Evolutionary conservation across 1,139 yeast genomes (phyloP).

Genomic region (Candida glucosophila): DNA sequence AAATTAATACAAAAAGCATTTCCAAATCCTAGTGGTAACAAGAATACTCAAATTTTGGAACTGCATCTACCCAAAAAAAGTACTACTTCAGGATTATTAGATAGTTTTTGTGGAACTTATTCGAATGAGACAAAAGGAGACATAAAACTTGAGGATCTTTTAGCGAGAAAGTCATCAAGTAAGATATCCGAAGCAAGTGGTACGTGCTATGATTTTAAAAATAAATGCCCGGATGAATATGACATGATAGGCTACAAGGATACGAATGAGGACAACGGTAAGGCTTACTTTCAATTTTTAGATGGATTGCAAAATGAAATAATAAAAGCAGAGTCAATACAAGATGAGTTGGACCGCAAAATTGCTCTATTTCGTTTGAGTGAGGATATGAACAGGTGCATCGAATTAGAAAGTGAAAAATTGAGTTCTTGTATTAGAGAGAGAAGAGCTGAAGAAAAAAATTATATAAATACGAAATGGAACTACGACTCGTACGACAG

Average conservation of each 20-base stretch:
- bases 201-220: slow-evolving; percentile 4
- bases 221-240: slow-evolving; percentile 9
- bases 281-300: slow-evolving; percentile 10
- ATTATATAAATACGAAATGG: slow-evolving; percentile 29
- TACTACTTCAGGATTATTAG: slow-evolving; percentile 35
- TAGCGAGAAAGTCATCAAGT: slow-evolving; percentile 16
- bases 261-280: slow-evolving; percentile 3
- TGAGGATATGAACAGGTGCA: slow-evolving; percentile 23
- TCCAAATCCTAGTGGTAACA: no score
- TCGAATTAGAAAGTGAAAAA: slow-evolving; percentile 26
- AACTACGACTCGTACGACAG: slow-evolving; percentile 52
- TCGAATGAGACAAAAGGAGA: slow-evolving; percentile 25
- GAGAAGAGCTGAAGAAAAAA: slow-evolving; percentile 25
- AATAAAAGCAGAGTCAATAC: slow-evolving; percentile 26
- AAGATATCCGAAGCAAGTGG: slow-evolving; percentile 6
- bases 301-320: slow-evolving; percentile 26
- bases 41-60: no score
- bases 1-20: slow-evolving; percentile 31
- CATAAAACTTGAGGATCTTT: no score
- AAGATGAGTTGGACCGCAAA: slow-evolving; percentile 27
- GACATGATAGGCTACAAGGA: slow-evolving; percentile 7
- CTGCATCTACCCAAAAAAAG: slow-evolving; percentile 35
- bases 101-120: no score
- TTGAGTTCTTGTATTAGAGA: slow-evolving; percentile 24
- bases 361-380: slow-evolving; percentile 34